A percentile compares a stretch with the other conserved stretches of the same genome.
Evolutionary conservation across 345 rosid genomes (phyloP).

Genomic region (Camelina sativa): DNA sequence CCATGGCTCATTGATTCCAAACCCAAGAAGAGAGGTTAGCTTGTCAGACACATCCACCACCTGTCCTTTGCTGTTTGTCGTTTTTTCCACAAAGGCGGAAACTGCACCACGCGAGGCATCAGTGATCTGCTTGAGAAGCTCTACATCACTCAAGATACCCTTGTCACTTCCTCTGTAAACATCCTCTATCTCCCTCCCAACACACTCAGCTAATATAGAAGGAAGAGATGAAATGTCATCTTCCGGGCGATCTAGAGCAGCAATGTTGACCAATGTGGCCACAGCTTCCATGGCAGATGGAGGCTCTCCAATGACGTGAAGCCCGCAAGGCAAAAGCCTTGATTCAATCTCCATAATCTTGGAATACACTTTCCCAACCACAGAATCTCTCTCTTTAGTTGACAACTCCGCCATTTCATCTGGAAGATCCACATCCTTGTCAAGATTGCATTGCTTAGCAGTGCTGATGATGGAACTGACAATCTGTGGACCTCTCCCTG

Average conservation of each 20-base stretch:
- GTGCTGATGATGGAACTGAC: slow-evolving; percentile 95
- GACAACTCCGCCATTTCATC: slow-evolving; percentile 78
- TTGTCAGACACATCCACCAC: slow-evolving; percentile 83
- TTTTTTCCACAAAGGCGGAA: slow-evolving; percentile 72
- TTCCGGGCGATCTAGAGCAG: slow-evolving; percentile 89
- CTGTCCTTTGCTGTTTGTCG: slow-evolving; percentile 87
- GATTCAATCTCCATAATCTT: slow-evolving; percentile 99
- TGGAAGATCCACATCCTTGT: slow-evolving; percentile 90
- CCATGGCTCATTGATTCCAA: slow-evolving; percentile 98
- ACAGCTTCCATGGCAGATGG: slow-evolving; percentile 98
- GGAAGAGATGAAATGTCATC: slow-evolving; percentile 81
- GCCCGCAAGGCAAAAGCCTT: slow-evolving; percentile 94
- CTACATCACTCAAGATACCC: slow-evolving; percentile 91
- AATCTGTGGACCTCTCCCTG: slow-evolving; percentile 89
- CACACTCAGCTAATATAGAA: slow-evolving; percentile 72
- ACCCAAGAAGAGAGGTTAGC: slow-evolving; percentile 81
- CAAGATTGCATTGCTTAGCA: slow-evolving; percentile 95
- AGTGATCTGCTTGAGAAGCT: slow-evolving; percentile 93
- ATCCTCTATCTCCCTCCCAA: slow-evolving; percentile 87
- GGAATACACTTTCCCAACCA: slow-evolving; percentile 94
- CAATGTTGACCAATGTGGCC: slow-evolving; percentile 94
- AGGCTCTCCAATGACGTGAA: slow-evolving; percentile 97
- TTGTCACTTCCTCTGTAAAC: slow-evolving; percentile 83
- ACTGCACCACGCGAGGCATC: slow-evolving; percentile 94
- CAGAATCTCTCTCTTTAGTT: slow-evolving; percentile 77